Base-by-base conservation (phyloP, 2,329 filamentous ascomycete species). In the Orbilia oligospora region DNA sequence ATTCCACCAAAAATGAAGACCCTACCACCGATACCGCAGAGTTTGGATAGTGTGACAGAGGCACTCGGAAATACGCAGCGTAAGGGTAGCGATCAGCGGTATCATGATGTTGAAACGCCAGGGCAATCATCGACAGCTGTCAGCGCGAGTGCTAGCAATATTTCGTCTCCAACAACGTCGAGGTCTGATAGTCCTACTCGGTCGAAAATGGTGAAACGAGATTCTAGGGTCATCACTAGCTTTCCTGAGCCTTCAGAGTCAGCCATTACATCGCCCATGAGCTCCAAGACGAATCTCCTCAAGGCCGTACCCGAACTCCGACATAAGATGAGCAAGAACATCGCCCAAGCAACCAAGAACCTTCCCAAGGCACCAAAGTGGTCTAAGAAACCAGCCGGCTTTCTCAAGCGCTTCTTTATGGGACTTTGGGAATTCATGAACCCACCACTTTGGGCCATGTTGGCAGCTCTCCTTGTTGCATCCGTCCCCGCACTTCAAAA, bases 381-480 rank as follows among this genome's bases (percentile, higher is more conserved):
- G 73, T 77, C 73, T 14, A 66, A 61, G 22, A 77, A 71, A n/a
- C 68, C 73, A 1, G 73, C 53, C n/a, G 73, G 76, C 0, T 56
- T 69, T n/a, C 18, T 79, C 22, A 72, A 72, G 48, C 88, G 84
- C 80, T 91, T 93, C 81, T 85, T 89, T 81, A 85, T 85, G 61
- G 94, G 94, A 66, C 84, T 94, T 12, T 96, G 92, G 92, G 92
- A 92, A 58, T 97, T 97, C 84, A 98, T 99, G 95, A 98, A 98
- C 85, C 95, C 96, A 49, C 96, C 96, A 0, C 90, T 99, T 27
- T 98, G 94, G 94, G 94, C 96, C 33, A 98, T 99, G 96, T 86
- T 98, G 38, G 87, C 91, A 46, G 93, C 96, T n/a, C 91, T 98
- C 55, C 86, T 97, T 64, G 92, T 99, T 5, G 96, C 96, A 1